Conservation (phyloP, 352 stramenopile genomes). For the Saprolegnia parasitica region DNA sequence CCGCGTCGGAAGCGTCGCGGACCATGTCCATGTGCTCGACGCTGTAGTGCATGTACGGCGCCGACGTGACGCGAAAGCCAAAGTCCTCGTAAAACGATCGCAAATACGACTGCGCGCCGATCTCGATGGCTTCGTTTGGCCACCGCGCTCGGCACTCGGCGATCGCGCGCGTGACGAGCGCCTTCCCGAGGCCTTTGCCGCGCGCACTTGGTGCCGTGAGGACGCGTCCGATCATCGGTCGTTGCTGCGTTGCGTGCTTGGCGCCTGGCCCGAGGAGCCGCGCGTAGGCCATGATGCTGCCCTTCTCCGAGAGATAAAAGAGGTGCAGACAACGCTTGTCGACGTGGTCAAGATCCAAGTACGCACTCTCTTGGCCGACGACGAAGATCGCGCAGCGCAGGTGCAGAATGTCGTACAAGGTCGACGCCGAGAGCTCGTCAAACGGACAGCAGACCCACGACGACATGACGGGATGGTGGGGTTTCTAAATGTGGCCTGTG, state of each 20-base stretch:
- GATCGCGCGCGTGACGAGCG: constrained; percentile 11
- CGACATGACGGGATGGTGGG: background rate
- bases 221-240: constrained; percentile 27
- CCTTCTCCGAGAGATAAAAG: background rate
- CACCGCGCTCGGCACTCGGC: background rate
- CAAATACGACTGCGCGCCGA: constrained; percentile 20
- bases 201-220: constrained; percentile 4
- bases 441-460: constrained; percentile 7
- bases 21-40: constrained; percentile 25
- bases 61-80: constrained; percentile 21
- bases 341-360: constrained; percentile 17
- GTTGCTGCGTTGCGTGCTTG: constrained; percentile 7
- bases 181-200: constrained; percentile 5
- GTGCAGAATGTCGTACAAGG: constrained; percentile 25
- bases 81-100: constrained; percentile 16
- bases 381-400: constrained; percentile 17
- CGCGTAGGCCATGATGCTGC: constrained; percentile 11
- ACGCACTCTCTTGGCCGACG: constrained; percentile 13
- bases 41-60: constrained; percentile 15
- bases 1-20: background rate
- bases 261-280: constrained; percentile 12
- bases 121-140: constrained; percentile 5
- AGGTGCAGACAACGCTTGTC: constrained; percentile 23
- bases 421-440: background rate
- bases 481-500: too few relatives aligned